Conservation (phyloP, 768 basidiomycete genomes). For the Pilatotrama ljubarskyi region DNA sequence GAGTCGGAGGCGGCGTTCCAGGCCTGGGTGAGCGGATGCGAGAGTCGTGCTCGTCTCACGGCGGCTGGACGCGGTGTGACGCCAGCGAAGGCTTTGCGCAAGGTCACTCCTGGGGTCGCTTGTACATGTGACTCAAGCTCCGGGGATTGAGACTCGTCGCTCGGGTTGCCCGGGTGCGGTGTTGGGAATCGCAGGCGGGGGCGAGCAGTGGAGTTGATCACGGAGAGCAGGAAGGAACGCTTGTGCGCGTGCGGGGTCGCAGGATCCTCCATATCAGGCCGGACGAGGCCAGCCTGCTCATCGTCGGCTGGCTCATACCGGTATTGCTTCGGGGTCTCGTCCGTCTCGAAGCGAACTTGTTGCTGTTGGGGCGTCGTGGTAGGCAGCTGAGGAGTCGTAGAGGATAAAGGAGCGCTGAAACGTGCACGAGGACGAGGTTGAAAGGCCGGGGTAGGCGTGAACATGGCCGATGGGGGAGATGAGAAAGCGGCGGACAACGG, state of each 20-base stretch:
- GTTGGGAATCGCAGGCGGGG: slow-evolving; percentile 68
- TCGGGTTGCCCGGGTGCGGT: slow-evolving; percentile 49
- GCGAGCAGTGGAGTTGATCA: slow-evolving; percentile 80
- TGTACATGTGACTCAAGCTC: slow-evolving; percentile 22
- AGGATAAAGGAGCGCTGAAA: slow-evolving; percentile 49
- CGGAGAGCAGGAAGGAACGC: slow-evolving; percentile 78
- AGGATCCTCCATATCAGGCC: slow-evolving; percentile 36
- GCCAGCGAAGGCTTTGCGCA: slow-evolving; percentile 59
- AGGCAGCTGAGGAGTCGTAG: slow-evolving; percentile 32
- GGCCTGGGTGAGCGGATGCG: slow-evolving; percentile 68
- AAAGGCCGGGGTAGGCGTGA: slow-evolving; percentile 71
- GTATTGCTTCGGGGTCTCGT: slow-evolving; percentile 8
- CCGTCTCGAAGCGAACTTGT: slow-evolving; percentile 10
- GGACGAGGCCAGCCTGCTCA: background rate
- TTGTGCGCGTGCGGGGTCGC: slow-evolving; percentile 73
- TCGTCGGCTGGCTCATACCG: slow-evolving; percentile 7
- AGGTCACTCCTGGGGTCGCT: slow-evolving; percentile 35
- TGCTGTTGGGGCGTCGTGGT: slow-evolving; percentile 18
- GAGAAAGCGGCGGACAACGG: slow-evolving; percentile 45
- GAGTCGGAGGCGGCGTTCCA: slow-evolving; percentile 31
- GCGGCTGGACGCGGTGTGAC: slow-evolving; percentile 61
- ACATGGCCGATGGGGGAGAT: slow-evolving; percentile 57
- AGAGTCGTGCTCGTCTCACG: slow-evolving; percentile 43
- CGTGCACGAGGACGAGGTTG: slow-evolving; percentile 62
- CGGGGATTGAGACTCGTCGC: slow-evolving; percentile 13